Percentiles rank a stretch among this genome's conserved stretches.
These are phyloP conservation scores for Taphrina wiesneri DNA, from an alignment of 1,139 yeast species.

Conservation along the genomic window DNA sequence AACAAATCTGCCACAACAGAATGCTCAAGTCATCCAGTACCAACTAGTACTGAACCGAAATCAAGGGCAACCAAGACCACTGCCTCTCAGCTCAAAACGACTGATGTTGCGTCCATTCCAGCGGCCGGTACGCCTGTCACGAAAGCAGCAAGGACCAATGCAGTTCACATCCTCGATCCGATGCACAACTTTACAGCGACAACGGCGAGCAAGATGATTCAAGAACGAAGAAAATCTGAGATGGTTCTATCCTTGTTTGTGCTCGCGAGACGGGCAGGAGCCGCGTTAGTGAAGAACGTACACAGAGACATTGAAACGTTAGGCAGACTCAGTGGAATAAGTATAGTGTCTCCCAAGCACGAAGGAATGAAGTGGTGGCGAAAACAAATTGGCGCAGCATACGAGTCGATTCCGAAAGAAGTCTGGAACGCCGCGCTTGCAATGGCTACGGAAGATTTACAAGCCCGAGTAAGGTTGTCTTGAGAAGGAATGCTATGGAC, in stretches of 20 bases:
- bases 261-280: background rate
- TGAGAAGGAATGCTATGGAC: no score
- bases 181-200: background rate
- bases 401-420: background rate
- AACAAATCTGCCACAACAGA: no score
- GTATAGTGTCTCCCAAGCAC: background rate
- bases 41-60: no score
- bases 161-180: constrained; percentile 5
- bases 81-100: no score
- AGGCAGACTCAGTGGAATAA: background rate
- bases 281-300: constrained; percentile 2
- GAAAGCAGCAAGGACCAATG: background rate
- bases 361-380: constrained; percentile 7
- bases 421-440: background rate
- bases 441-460: constrained; percentile 6
- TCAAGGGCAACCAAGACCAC: no score
- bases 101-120: background rate
- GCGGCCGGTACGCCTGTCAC: background rate
- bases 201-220: background rate
- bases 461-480: constrained; percentile 2
- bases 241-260: constrained; percentile 1
- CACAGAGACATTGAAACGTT: background rate
- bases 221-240: background rate
- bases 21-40: no score
- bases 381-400: background rate